Percentiles rank a stretch among this genome's conserved stretches.
These are phyloP conservation scores for Pestalotiopsis sp. DNA, from an alignment of 2,329 filamentous ascomycete species.

Conservation along the genomic window DNA sequence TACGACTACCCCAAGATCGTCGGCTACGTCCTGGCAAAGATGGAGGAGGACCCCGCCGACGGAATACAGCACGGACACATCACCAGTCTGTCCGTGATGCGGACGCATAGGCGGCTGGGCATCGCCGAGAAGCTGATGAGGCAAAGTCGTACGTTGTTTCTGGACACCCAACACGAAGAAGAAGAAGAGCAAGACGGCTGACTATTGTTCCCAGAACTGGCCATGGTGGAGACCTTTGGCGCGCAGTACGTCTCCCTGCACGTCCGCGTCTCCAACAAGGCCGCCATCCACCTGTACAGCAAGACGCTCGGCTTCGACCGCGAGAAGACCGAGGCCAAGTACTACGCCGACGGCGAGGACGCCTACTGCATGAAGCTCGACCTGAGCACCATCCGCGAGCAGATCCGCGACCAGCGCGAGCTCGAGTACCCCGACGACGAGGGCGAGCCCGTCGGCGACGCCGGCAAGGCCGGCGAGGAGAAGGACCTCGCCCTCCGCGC, in stretches of 20 bases:
- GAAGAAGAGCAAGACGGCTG: background rate
- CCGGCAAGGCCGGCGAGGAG: conserved; percentile 54
- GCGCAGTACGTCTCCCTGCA: conserved; percentile 94
- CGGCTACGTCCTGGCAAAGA: conserved; percentile 98
- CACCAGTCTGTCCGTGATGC: conserved; percentile 92
- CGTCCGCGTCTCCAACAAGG: conserved; percentile 91
- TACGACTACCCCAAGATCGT: conserved; percentile 97
- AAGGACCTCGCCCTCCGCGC: conserved; percentile 18
- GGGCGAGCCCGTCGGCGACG: conserved; percentile 70
- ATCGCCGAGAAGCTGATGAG: conserved; percentile 98
- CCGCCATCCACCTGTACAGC: conserved; percentile 89
- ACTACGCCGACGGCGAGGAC: conserved; percentile 98
- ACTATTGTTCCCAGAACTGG: conserved; percentile 63
- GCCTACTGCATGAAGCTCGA: conserved; percentile 94
- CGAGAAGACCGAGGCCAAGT: conserved; percentile 84
- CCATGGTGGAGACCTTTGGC: conserved; percentile 94
- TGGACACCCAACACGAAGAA: background rate
- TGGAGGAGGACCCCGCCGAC: conserved; percentile 96
- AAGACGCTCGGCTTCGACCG: conserved; percentile 88
- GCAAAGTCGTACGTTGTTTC: conserved; percentile 73
- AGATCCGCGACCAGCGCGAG: conserved; percentile 40
- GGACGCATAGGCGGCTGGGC: conserved; percentile 86
- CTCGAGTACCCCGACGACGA: conserved; percentile 48
- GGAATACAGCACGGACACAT: conserved; percentile 95
- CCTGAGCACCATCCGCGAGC: conserved; percentile 59